These are phyloP conservation scores for Geum urbanum DNA, from an alignment of 306 rosid genomes.

Conservation along the genomic window DNA sequence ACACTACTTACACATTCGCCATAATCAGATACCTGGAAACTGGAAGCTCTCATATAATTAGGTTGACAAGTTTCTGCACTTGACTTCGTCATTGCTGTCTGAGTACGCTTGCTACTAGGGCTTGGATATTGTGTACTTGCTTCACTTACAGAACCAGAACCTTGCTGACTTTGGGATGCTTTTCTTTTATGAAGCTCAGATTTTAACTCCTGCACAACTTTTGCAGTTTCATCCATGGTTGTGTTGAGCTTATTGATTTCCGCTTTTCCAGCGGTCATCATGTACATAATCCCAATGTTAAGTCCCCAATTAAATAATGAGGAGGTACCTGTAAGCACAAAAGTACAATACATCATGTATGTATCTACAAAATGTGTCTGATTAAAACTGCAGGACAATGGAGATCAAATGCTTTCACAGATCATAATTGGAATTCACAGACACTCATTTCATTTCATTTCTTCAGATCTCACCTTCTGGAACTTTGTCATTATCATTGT, in stretches of 20 bases:
- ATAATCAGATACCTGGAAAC: conserved; percentile 29
- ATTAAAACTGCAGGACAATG: not conserved
- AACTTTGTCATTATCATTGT: not conserved
- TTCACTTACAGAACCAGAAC: conserved; percentile 24
- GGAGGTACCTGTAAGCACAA: conserved; percentile 40
- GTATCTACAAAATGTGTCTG: not conserved
- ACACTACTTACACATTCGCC: conserved; percentile 61
- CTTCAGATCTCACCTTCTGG: not conserved
- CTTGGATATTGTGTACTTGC: conserved; percentile 18
- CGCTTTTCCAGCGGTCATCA: conserved; percentile 64
- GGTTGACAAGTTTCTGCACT: conserved; percentile 16
- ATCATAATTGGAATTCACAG: not conserved
- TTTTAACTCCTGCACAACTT: conserved; percentile 50
- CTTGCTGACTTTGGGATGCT: conserved; percentile 26
- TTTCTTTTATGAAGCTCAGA: conserved; percentile 52
- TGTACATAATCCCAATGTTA: conserved; percentile 57
- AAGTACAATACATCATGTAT: not conserved
- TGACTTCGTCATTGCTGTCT: conserved; percentile 23
- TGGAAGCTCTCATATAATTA: conserved; percentile 21
- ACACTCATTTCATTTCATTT: not conserved
- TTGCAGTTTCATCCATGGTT: conserved; percentile 50
- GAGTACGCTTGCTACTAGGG: conserved; percentile 23
- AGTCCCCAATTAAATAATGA: conserved; percentile 59
- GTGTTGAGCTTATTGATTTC: conserved; percentile 53
- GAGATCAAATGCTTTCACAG: not conserved